Evolutionary conservation across 2,329 filamentous ascomycete species (phyloP).

Genomic region (Fusarium drepaniforme): DNA sequence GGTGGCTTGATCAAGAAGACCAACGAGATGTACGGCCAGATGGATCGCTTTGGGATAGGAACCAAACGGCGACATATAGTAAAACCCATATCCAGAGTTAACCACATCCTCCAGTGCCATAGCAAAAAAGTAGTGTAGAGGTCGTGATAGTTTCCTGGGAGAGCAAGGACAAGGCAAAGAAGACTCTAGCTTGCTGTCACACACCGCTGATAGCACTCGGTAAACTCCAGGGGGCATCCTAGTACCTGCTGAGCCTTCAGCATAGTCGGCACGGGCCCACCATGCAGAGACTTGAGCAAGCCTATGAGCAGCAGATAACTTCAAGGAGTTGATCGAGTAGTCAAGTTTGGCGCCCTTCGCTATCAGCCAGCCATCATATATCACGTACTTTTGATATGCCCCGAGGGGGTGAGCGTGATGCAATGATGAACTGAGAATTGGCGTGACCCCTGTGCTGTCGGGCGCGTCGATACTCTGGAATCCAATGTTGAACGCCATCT

Average conservation of each 20-base stretch:
- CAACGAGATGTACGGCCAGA: neutral
- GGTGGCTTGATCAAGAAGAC: neutral
- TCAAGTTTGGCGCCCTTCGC: neutral
- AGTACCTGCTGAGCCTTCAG: neutral
- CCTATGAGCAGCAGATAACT: neutral
- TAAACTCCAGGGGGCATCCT: neutral
- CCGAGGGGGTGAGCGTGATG: neutral
- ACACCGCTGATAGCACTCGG: neutral
- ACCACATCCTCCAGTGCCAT: neutral
- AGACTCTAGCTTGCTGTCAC: neutral
- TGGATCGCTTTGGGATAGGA: neutral
- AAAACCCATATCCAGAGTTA: neutral
- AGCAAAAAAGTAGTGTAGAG: neutral
- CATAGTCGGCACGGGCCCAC: neutral
- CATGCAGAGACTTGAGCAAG: neutral
- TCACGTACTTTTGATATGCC: neutral
- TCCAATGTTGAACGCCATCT: neutral
- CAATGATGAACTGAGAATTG: neutral
- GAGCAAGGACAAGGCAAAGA: neutral
- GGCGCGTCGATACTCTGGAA: neutral
- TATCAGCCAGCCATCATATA: neutral
- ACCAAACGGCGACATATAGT: neutral
- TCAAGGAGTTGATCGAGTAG: neutral
- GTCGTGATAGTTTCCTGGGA: neutral
- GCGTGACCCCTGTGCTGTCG: neutral